Conservation (phyloP, 2,329 filamentous ascomycete genomes). For the Botrytis fabae region DNA sequence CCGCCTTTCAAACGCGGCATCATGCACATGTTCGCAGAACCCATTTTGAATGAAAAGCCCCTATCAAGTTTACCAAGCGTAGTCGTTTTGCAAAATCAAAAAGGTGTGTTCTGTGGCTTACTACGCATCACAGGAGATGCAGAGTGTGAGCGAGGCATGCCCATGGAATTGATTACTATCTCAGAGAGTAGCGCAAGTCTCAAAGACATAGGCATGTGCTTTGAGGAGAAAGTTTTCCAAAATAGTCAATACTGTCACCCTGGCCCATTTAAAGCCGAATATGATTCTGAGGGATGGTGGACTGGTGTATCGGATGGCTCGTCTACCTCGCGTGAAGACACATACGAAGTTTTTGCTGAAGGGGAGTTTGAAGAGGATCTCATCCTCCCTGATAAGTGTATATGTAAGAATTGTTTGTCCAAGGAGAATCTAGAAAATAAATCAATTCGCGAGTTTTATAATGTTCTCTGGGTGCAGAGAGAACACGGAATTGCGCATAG, state of each 20-base stretch:
- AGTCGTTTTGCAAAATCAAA: background rate
- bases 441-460: background rate
- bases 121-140: background rate
- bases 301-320: background rate
- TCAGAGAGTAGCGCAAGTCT: background rate
- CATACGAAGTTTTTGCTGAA: background rate
- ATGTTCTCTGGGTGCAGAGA: background rate
- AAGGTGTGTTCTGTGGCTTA: background rate
- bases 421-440: too few species aligned
- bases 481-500: background rate
- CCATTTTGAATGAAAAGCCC: background rate
- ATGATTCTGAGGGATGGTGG: background rate
- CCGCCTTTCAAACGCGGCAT: background rate
- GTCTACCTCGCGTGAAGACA: too few species aligned
- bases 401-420: too few species aligned
- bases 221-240: background rate
- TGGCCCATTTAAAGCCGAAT: background rate
- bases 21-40: background rate
- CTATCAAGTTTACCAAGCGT: background rate
- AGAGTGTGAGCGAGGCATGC: background rate
- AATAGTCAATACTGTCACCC: background rate
- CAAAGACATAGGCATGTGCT: background rate
- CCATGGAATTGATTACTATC: background rate
- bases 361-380: background rate
- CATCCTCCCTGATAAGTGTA: background rate